These are phyloP conservation scores for Aureobasidium sp. DNA, from an alignment of 2,329 filamentous ascomycete genomes.

Conservation along the genomic window DNA sequence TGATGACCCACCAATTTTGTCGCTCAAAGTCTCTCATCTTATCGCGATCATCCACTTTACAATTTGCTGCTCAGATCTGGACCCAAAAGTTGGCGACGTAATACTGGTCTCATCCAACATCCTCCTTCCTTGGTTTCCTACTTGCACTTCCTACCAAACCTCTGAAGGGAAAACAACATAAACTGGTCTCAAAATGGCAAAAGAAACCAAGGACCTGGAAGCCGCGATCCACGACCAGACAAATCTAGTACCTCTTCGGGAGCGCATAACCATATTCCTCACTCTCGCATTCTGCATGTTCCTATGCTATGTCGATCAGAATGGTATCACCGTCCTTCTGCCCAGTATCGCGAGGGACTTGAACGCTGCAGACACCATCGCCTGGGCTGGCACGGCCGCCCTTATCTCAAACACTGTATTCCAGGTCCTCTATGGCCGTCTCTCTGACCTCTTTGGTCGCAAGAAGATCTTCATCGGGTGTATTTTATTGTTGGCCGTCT, in stretches of 20 bases:
- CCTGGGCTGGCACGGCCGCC: conserved; percentile 49
- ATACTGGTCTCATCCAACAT: neutral
- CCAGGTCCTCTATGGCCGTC: conserved; percentile 55
- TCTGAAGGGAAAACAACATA: no score
- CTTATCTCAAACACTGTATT: conserved; percentile 56
- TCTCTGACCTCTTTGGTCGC: conserved; percentile 34
- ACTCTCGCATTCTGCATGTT: conserved; percentile 48
- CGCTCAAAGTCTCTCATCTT: neutral
- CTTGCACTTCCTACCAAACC: neutral
- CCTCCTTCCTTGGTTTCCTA: neutral
- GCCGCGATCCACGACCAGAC: conserved; percentile 49
- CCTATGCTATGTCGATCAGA: conserved; percentile 52
- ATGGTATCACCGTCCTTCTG: conserved; percentile 43
- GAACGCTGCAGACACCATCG: conserved; percentile 43
- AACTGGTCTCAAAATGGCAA: neutral
- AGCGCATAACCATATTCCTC: conserved; percentile 46
- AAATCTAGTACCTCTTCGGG: conserved; percentile 47
- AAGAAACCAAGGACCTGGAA: conserved; percentile 26
- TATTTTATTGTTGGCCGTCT: conserved; percentile 48
- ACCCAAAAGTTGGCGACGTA: neutral
- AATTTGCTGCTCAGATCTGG: neutral
- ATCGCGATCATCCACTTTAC: neutral
- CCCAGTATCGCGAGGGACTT: conserved; percentile 33
- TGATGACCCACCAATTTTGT: neutral
- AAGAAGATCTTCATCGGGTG: conserved; percentile 51